phyloP scores from a whole-genome alignment of 257 asterid species.

The Fraxinus americana region DNA sequence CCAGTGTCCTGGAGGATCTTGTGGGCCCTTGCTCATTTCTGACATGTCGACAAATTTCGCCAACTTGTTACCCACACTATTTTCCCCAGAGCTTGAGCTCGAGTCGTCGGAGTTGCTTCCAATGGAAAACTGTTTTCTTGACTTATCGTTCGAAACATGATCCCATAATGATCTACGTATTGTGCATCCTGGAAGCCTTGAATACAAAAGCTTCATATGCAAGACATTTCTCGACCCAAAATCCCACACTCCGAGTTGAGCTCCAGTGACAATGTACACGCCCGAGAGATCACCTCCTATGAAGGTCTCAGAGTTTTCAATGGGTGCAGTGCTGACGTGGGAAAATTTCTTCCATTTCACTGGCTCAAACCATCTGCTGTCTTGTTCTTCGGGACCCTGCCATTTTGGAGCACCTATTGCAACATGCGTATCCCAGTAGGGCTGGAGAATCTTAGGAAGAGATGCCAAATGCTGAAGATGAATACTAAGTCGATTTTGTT shows the following conservation, averaged over 20 bases:
- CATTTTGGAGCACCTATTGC: constrained; percentile 88
- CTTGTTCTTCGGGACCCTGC: constrained; percentile 94
- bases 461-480: constrained; percentile 62
- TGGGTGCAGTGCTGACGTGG: constrained; percentile 80
- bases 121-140: constrained; percentile 26
- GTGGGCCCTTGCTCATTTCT: constrained; percentile 72
- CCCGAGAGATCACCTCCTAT: constrained; percentile 61
- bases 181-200: constrained; percentile 75
- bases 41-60: constrained; percentile 69
- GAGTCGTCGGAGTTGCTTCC: constrained; percentile 36
- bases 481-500: constrained; percentile 64
- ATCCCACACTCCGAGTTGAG: constrained; percentile 91
- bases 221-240: constrained; percentile 81
- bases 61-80: constrained; percentile 54
- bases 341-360: constrained; percentile 87
- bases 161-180: constrained; percentile 76
- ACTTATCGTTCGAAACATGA: constrained; percentile 49
- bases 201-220: constrained; percentile 71
- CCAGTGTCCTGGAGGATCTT: constrained; percentile 88
- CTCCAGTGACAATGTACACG: constrained; percentile 72
- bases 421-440: constrained; percentile 71
- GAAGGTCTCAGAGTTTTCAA: constrained; percentile 70
- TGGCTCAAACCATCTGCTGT: constrained; percentile 87
- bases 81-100: constrained; percentile 51
- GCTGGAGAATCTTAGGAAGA: constrained; percentile 77